Percentiles rank a stretch among this genome's conserved stretches.
Evolutionary conservation across 805 yeast species (phyloP).

Genomic region (Yamadazyma sp.): DNA sequence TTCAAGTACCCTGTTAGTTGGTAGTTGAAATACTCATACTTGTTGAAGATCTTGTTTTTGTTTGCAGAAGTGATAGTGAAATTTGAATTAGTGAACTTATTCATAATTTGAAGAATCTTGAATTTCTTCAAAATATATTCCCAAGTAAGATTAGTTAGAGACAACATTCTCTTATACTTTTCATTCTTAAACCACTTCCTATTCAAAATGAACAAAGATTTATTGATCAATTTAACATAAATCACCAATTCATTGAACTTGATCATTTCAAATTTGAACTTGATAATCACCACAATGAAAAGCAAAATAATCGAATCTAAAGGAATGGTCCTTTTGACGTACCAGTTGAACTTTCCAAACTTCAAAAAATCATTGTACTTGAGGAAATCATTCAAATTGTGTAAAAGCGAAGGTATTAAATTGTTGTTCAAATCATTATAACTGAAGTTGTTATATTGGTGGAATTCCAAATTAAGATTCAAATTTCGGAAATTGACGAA

Average conservation of each 20-base stretch:
- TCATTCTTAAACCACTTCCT: conserved; percentile 48
- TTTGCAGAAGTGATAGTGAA: conserved; percentile 15
- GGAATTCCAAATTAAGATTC: conserved; percentile 30
- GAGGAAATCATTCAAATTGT: conserved; percentile 55
- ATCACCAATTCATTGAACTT: conserved; percentile 35
- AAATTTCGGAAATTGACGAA: conserved; percentile 28
- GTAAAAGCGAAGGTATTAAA: conserved; percentile 55
- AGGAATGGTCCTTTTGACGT: conserved; percentile 59
- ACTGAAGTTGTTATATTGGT: conserved; percentile 40
- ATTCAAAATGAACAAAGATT: conserved; percentile 42
- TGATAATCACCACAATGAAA: conserved; percentile 52
- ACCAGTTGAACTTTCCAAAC: conserved; percentile 60
- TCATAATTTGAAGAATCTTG: conserved; percentile 29
- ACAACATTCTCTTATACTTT: conserved; percentile 45
- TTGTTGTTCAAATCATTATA: conserved; percentile 54
- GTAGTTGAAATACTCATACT: conserved; percentile 38
- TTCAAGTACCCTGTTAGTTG: conserved; percentile 40
- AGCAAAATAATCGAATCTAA: conserved; percentile 56
- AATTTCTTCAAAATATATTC: conserved; percentile 40
- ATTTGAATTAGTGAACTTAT: conserved; percentile 23
- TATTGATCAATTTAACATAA: conserved; percentile 41
- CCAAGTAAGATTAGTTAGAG: conserved; percentile 44
- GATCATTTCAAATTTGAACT: conserved; percentile 46
- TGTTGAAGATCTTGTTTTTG: conserved; percentile 19
- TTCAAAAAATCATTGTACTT: conserved; percentile 52